phyloP scores from a whole-genome alignment of 2,329 filamentous ascomycete genomes.

The Teratosphaeria epicoccoides region DNA sequence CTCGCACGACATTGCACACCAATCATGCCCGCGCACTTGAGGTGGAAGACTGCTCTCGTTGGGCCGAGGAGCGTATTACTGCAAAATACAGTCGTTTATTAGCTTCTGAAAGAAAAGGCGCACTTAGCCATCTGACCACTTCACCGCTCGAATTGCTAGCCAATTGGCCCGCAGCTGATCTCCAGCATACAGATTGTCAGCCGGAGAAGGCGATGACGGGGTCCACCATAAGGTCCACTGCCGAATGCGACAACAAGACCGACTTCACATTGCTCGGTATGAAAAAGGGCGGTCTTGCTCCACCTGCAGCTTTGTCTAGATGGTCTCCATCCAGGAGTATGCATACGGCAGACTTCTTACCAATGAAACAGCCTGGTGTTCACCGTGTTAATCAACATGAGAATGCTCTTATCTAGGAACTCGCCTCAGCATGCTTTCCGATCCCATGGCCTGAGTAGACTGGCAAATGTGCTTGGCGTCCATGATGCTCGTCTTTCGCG shows the following conservation, averaged over 20 bases:
- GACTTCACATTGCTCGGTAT: neutral
- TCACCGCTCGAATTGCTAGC: neutral
- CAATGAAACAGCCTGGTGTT: neutral
- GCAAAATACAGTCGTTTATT: no score
- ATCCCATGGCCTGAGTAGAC: neutral
- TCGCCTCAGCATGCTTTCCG: neutral
- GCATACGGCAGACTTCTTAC: neutral
- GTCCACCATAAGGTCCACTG: neutral
- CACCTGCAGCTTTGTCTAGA: neutral
- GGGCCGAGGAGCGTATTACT: no score
- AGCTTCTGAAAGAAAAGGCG: neutral
- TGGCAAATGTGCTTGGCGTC: neutral
- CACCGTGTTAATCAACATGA: neutral
- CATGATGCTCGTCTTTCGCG: neutral
- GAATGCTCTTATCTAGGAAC: neutral
- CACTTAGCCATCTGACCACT: neutral
- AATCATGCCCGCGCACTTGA: no score
- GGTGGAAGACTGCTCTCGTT: no score
- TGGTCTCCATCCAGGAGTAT: neutral
- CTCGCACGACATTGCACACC: no score
- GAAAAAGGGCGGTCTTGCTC: neutral
- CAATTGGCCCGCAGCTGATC: neutral
- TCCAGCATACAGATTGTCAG: neutral
- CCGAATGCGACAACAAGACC: neutral
- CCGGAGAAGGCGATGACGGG: neutral